Base-by-base conservation (phyloP, 148 eudicot species). In the Vaccinium myrtillus region DNA sequence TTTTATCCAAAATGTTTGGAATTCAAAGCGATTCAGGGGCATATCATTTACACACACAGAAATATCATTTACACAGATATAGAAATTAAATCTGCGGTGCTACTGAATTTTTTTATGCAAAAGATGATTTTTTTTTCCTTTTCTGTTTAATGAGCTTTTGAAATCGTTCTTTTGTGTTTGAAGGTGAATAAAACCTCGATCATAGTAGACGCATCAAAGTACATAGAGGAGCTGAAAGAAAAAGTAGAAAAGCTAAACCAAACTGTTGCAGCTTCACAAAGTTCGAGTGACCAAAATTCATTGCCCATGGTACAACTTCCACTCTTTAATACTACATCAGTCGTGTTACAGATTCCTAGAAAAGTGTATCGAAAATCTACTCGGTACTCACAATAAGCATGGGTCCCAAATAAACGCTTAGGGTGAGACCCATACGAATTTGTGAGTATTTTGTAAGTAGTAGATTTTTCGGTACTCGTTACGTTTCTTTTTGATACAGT, bases 121-220 rank as follows among this genome's bases (percentile, higher is more conserved):
- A 43, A 43, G 5, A 43, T 39, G 11, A 18, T 23, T 71, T 8
- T 18, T 27, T 27, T n/a, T 61, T 50, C 53, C 46, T 43, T 19
- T n/a, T 25, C 69, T 21, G n/a, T n/a, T n/a, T 21, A 61, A 7
- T 61, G 12, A 2, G 69, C 10, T 10, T 61, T n/a, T 61, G 69
- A n/a, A 21, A 23, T 9, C 3, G 6, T 19, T 32, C 3, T 4
- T 21, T 30, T 67, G 51, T 63, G 61, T 14, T 76, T 51, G 81
- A 56, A 94, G 97, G 89, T 81, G 13, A 89, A 88, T 75, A 84
- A 87, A 30, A 79, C 90, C 39, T 91, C 97, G 21, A 92, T 94
- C 36, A 77, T 92, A 43, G 89, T 80, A 1, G 93, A 94, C 82
- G 97, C 97, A 19, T 77, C 97, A 19, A 94, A 86, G 76, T 93